Conservation (phyloP, 108 stramenopile genomes). For the Fragilariopsis cylindrus region DNA sequence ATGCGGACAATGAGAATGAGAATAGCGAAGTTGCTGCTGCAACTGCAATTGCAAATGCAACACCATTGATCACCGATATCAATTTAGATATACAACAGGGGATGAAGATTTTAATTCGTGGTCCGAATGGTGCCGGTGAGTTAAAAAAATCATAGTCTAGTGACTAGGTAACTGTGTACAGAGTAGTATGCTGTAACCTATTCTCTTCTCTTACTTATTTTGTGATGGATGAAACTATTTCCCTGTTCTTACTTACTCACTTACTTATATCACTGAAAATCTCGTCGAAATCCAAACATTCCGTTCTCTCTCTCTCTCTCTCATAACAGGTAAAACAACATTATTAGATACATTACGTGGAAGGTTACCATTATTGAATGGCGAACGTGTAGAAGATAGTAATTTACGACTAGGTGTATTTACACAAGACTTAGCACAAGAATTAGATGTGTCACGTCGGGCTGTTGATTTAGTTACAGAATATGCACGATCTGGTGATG, state of each 20-base stretch:
- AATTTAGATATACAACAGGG: slow-evolving; percentile 52
- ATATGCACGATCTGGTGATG: slow-evolving; percentile 62
- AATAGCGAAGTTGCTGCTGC: too few relatives aligned
- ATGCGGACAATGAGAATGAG: slow-evolving; percentile 11
- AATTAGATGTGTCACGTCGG: slow-evolving; percentile 62
- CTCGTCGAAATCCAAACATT: slow-evolving; percentile 76
- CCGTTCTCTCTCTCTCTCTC: slow-evolving; percentile 25
- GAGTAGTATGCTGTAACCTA: background rate
- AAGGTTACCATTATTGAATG: slow-evolving; percentile 61
- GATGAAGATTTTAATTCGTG: slow-evolving; percentile 74
- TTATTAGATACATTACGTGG: slow-evolving; percentile 85
- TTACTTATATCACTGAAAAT: too few relatives aligned
- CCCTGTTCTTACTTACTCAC: too few relatives aligned
- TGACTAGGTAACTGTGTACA: background rate
- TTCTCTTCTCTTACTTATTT: too few relatives aligned
- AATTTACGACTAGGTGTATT: slow-evolving; percentile 66
- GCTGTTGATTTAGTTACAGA: slow-evolving; percentile 77
- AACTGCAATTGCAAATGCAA: background rate
- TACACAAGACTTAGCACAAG: slow-evolving; percentile 91
- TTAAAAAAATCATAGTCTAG: background rate
- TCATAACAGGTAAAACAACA: slow-evolving; percentile 75
- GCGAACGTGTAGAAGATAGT: slow-evolving; percentile 68
- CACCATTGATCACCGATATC: slow-evolving; percentile 45
- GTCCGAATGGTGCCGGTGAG: slow-evolving; percentile 77
- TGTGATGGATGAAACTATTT: too few relatives aligned